Evolutionary conservation across 164 flowering plant genomes (phyloP), one percentile per base, ranked within the genome.

Genomic region (Stephania cephalantha): DNA sequence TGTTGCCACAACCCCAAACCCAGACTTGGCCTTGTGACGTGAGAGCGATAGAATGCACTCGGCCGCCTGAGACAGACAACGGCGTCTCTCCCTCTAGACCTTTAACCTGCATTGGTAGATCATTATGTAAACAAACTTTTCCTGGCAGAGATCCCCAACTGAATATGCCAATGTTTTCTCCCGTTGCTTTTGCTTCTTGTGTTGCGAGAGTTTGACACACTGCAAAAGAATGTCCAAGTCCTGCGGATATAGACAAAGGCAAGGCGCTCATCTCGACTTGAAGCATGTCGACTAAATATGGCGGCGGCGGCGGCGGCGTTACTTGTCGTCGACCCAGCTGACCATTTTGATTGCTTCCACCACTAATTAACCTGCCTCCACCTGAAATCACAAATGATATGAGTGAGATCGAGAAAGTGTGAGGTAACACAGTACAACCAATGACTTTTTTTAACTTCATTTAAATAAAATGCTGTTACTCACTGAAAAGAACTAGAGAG

Each of bases 91-190:
- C 90, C 5, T 35, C 81, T 76, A 89, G 75, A 29, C 85, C 90
- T 35, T 80, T 85, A 15, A 91, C 86, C 78, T 73, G 52, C 69
- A 52, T 13, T 4, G 95, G 92, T 29, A 81, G 42, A 35, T 35
- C 17, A 70, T 80, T 80, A 52, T 79, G 84, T 1, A 76, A 81
- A 25, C 95, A 95, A 13, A 46, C 22, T 69, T 94, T 88, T 18
- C 98, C 96, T 7, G 90, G 93, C 83, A 90, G 96, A 74, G 82
- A 87, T 55, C 97, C 98, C 97, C 97, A 93, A 52, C 97, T 85
- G 22, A 87, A 20, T 9, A 88, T 67, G 45, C 25, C 45, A 10
- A 0, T 77, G 61, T 78, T 78, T 71, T 79, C 77, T 71, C 79
- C 77, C 3, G 82, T 52, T 13, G 86, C 25, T 25, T 25, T 25